Percentiles rank a stretch among this genome's conserved stretches.
Conservation (phyloP, 805 yeast species). For the Ogataea polymorpha region DNA sequence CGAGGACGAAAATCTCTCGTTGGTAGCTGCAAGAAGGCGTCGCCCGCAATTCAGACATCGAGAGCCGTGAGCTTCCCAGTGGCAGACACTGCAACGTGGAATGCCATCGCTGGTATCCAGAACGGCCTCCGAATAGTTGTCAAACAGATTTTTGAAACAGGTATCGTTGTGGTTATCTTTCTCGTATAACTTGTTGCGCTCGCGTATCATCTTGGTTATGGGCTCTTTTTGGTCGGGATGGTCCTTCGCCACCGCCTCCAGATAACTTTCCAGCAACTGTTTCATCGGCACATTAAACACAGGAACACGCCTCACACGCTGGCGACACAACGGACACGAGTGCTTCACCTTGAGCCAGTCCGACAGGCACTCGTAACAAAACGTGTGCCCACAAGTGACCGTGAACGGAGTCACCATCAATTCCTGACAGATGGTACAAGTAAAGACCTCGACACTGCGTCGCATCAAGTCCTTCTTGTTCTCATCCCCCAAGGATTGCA, state of each 20-base stretch:
- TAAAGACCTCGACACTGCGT: slow-evolving; percentile 29
- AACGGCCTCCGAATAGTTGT: slow-evolving; percentile 45
- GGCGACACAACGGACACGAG: slow-evolving; percentile 70
- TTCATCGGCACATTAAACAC: slow-evolving; percentile 50
- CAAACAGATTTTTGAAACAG: slow-evolving; percentile 50
- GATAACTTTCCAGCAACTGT: slow-evolving; percentile 40
- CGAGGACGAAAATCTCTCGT: background rate
- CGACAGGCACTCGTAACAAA: slow-evolving; percentile 63
- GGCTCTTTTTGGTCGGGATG: slow-evolving; percentile 19
- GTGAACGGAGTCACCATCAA: slow-evolving; percentile 60
- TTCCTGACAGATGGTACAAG: slow-evolving; percentile 70
- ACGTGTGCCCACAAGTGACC: slow-evolving; percentile 69
- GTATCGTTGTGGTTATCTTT: slow-evolving; percentile 33
- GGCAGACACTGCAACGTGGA: slow-evolving; percentile 70
- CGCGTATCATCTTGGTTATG: slow-evolving; percentile 29
- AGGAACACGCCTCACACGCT: slow-evolving; percentile 47
- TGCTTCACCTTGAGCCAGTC: slow-evolving; percentile 58
- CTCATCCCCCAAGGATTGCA: slow-evolving; percentile 8
- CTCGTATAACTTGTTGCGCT: slow-evolving; percentile 35
- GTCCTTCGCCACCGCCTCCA: slow-evolving; percentile 36
- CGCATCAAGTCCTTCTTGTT: slow-evolving; percentile 20
- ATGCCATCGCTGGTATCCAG: slow-evolving; percentile 69
- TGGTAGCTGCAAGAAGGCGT: slow-evolving; percentile 33
- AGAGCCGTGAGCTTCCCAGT: slow-evolving; percentile 72
- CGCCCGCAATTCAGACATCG: slow-evolving; percentile 69